Evolutionary conservation across 768 basidiomycete species (phyloP).

Genomic region (Hygrocybe coccinea): DNA sequence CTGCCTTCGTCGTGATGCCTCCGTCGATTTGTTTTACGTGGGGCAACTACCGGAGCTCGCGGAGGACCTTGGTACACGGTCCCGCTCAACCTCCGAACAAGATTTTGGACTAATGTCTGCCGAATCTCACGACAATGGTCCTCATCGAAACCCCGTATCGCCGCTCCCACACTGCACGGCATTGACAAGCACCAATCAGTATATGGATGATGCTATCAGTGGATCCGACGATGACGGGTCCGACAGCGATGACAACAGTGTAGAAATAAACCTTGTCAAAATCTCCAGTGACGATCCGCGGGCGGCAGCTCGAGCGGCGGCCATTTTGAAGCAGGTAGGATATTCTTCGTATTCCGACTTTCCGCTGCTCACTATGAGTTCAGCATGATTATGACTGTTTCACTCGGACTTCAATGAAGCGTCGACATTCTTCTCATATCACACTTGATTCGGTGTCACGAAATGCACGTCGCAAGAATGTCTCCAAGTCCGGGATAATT

Average conservation of each 20-base stretch:
- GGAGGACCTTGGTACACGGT: no score
- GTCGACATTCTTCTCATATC: constrained; percentile 30
- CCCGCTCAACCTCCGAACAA: no score
- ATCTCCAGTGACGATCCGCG: constrained; percentile 80
- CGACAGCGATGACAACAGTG: constrained; percentile 33
- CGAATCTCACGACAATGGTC: background rate
- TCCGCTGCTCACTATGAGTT: background rate
- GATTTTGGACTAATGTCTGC: background rate
- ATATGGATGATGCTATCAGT: background rate
- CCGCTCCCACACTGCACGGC: background rate
- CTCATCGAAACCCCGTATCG: background rate
- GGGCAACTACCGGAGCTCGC: no score
- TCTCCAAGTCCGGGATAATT: constrained; percentile 29
- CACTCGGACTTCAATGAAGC: constrained; percentile 41
- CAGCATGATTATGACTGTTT: constrained; percentile 87
- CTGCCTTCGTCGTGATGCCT: no score
- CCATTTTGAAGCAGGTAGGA: constrained; percentile 83
- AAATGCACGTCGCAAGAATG: constrained; percentile 33
- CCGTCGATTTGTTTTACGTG: no score
- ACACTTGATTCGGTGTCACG: constrained; percentile 31
- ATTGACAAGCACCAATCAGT: background rate
- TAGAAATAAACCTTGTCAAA: constrained; percentile 63
- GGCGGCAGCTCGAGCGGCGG: constrained; percentile 88
- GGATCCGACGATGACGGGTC: constrained; percentile 21
- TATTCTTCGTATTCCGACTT: background rate